Evolutionary conservation across 2,329 filamentous ascomycete genomes (phyloP).

Genomic region (Penicillium sp.): DNA sequence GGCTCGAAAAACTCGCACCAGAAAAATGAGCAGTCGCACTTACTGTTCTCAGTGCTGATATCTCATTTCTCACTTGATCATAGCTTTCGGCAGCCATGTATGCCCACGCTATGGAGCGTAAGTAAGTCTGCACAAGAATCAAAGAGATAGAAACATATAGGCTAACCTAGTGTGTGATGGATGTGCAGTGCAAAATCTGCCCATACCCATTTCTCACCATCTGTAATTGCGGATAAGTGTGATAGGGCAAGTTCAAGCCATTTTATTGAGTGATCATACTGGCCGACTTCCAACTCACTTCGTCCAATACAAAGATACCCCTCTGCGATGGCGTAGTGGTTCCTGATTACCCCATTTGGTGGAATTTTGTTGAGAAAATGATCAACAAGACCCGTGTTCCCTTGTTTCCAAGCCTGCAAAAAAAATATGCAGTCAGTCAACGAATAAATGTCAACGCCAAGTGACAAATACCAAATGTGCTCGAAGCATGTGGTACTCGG

Average conservation of each 20-base stretch:
- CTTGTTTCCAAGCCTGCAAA: conserved; percentile 65
- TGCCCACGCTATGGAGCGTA: too few relatives aligned
- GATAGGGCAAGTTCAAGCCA: conserved; percentile 69
- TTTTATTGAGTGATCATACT: conserved; percentile 53
- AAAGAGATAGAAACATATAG: too few relatives aligned
- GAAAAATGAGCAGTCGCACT: too few relatives aligned
- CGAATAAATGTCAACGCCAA: background rate
- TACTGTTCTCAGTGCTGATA: too few relatives aligned
- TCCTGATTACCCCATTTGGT: conserved; percentile 34
- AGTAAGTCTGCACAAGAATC: too few relatives aligned
- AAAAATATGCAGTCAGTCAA: background rate
- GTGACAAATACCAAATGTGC: conserved; percentile 54
- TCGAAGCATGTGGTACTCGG: conserved; percentile 61
- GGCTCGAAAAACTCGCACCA: too few relatives aligned
- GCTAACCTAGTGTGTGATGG: conserved; percentile 56
- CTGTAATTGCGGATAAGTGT: conserved; percentile 43
- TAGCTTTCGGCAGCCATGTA: too few relatives aligned
- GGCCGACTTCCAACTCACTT: conserved; percentile 47
- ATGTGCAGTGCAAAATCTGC: conserved; percentile 61
- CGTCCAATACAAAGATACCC: conserved; percentile 68
- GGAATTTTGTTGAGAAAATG: conserved; percentile 63
- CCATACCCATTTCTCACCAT: conserved; percentile 44
- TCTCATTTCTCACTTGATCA: too few relatives aligned
- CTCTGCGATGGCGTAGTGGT: conserved; percentile 55
- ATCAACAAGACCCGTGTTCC: conserved; percentile 68